Evolutionary conservation across 441 rosid species (phyloP).

Genomic region (Pelargonium hybrid): DNA sequence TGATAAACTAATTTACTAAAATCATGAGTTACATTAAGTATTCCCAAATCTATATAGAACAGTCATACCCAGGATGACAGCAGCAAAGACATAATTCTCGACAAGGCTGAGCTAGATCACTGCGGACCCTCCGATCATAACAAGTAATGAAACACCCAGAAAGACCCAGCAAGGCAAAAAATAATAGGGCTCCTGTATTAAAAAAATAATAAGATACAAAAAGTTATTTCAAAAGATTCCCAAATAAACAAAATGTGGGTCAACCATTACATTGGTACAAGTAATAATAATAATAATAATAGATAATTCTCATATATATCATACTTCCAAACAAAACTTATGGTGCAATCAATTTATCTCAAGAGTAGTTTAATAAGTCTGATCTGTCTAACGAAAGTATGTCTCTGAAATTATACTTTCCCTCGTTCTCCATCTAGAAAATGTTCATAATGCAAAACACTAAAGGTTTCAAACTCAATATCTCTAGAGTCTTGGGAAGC

Average conservation of each 20-base stretch:
- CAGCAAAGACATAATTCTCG: constrained; percentile 95
- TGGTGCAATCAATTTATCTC: too few species aligned
- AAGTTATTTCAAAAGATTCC: neutral
- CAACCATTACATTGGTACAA: too few species aligned
- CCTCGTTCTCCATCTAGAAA: too few species aligned
- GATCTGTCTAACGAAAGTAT: too few species aligned
- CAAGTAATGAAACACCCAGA: constrained; percentile 99
- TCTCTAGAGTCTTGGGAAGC: too few species aligned
- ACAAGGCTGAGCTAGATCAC: constrained; percentile 96
- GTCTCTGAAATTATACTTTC: too few species aligned
- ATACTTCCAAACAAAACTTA: too few species aligned
- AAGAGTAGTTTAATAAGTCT: too few species aligned
- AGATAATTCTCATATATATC: too few species aligned
- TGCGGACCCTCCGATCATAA: constrained; percentile 95
- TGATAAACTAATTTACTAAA: neutral
- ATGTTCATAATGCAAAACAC: too few species aligned
- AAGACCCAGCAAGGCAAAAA: constrained; percentile 95
- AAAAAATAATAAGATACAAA: neutral
- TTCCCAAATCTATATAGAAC: neutral
- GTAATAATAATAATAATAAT: too few species aligned
- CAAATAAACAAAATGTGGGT: neutral
- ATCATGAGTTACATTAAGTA: neutral
- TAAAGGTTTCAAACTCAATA: too few species aligned
- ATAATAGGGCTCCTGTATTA: constrained; percentile 72
- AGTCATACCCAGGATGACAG: constrained; percentile 93